A percentile compares a stretch with the other conserved stretches of the same genome.
phyloP scores from a whole-genome alignment of 306 rosid species.

The Coriaria nepalensis region DNA sequence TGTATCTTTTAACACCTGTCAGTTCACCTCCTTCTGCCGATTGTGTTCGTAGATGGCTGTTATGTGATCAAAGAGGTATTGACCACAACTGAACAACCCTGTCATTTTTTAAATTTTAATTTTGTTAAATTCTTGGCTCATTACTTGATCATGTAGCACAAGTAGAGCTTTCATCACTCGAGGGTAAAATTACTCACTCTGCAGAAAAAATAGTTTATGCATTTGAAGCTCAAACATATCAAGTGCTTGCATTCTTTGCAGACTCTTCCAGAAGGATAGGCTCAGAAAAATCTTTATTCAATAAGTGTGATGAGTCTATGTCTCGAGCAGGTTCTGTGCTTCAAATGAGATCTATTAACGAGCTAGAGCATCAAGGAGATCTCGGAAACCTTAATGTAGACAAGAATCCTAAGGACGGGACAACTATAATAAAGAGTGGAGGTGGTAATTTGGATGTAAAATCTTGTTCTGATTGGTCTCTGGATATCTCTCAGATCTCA shows the following conservation, averaged over 20 bases:
- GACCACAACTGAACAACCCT: conserved; percentile 13
- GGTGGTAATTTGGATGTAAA: conserved; percentile 27
- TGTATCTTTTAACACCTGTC: conserved; percentile 53
- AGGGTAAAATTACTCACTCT: conserved; percentile 8
- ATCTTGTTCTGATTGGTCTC: conserved; percentile 23
- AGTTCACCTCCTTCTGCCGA: conserved; percentile 55
- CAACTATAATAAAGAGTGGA: conserved; percentile 10
- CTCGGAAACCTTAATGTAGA: conserved; percentile 21
- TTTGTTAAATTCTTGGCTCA: too few relatives aligned
- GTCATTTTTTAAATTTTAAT: conserved; percentile 4
- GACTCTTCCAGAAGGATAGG: conserved; percentile 21
- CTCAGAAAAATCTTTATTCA: conserved; percentile 19
- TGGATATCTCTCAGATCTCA: conserved; percentile 69
- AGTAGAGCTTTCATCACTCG: conserved; percentile 14
- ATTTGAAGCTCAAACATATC: conserved; percentile 7
- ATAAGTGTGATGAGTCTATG: conserved; percentile 19
- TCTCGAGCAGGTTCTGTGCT: conserved; percentile 22
- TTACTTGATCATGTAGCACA: conserved; percentile 11
- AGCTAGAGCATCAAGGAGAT: conserved; percentile 15
- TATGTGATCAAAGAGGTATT: conserved; percentile 38
- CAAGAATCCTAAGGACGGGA: conserved; percentile 18
- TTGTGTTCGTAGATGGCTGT: conserved; percentile 59
- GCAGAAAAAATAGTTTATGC: conserved; percentile 4
- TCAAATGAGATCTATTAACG: conserved; percentile 21
- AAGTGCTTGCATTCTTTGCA: conserved; percentile 4